Evolutionary conservation across 1,139 yeast species (phyloP).

Genomic region (Magnusiomyces suaveolens): DNA sequence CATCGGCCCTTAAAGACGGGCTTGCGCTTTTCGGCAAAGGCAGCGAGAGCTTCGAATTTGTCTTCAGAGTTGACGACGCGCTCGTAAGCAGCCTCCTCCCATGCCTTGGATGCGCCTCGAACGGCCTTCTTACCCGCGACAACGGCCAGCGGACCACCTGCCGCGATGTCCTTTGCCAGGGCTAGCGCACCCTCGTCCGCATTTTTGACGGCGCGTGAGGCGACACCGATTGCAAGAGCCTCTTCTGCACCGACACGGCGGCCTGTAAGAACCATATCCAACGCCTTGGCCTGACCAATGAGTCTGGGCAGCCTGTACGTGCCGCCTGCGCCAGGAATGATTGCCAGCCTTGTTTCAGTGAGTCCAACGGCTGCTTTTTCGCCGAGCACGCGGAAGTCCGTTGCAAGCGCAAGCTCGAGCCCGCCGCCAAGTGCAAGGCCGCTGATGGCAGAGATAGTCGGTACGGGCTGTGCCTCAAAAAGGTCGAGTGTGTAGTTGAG

Average conservation of each 20-base stretch:
- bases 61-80: slow-evolving; percentile 27
- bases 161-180: slow-evolving; percentile 24
- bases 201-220: slow-evolving; percentile 22
- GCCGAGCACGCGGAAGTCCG: slow-evolving; percentile 27
- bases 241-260: slow-evolving; percentile 24
- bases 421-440: slow-evolving; percentile 32
- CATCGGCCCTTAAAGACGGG: slow-evolving; percentile 28
- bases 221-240: slow-evolving; percentile 24
- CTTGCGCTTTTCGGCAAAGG: slow-evolving; percentile 26
- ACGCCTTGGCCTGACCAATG: slow-evolving; percentile 26
- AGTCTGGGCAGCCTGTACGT: slow-evolving; percentile 27
- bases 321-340: slow-evolving; percentile 31
- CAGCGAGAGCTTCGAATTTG: slow-evolving; percentile 29
- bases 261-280: slow-evolving; percentile 26
- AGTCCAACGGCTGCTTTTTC: slow-evolving; percentile 21
- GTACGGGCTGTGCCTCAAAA: slow-evolving; percentile 24
- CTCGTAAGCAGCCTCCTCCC: slow-evolving; percentile 25
- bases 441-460: slow-evolving; percentile 27
- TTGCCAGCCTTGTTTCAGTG: slow-evolving; percentile 27
- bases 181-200: slow-evolving; percentile 17
- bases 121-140: slow-evolving; percentile 28
- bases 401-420: slow-evolving; percentile 25
- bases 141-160: slow-evolving; percentile 29
- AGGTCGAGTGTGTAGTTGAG: slow-evolving; percentile 25
- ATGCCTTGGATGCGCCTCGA: slow-evolving; percentile 22